Percentiles rank a stretch among this genome's conserved stretches.
phyloP scores from a whole-genome alignment of 106 monocot species.

The Acorus gramineus region DNA sequence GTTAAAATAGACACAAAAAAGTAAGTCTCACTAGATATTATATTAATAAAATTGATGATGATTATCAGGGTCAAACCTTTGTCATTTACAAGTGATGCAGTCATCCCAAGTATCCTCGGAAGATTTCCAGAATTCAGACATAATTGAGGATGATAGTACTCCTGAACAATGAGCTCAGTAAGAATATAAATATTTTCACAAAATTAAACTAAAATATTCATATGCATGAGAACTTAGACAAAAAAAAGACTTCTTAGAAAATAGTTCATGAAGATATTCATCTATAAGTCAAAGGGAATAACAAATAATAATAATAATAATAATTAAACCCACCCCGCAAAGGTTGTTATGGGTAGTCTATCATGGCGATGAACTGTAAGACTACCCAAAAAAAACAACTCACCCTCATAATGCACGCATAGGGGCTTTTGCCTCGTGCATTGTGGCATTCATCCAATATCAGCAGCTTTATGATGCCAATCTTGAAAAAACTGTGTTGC shows the following conservation, averaged over 20 bases:
- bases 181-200: too few relatives aligned
- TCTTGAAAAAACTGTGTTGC: slow-evolving; percentile 34
- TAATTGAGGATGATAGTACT: slow-evolving; percentile 44
- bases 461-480: slow-evolving; percentile 40
- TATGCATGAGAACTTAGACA: too few relatives aligned
- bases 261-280: too few relatives aligned
- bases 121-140: slow-evolving; percentile 11
- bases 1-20: too few relatives aligned
- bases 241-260: too few relatives aligned
- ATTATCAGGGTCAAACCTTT: slow-evolving; percentile 25
- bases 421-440: slow-evolving; percentile 43
- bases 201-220: too few relatives aligned
- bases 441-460: slow-evolving; percentile 71
- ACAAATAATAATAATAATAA: too few relatives aligned
- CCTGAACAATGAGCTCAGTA: slow-evolving; percentile 13
- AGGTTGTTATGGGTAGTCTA: too few relatives aligned
- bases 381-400: not conserved
- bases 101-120: slow-evolving; percentile 80
- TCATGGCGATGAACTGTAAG: not conserved
- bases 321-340: too few relatives aligned
- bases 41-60: too few relatives aligned
- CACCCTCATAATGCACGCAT: slow-evolving; percentile 60
- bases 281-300: not conserved
- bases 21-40: too few relatives aligned
- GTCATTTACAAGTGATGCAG: slow-evolving; percentile 45